Conservation (phyloP, 108 stramenopile genomes). For the Conticribra guillardii region DNA sequence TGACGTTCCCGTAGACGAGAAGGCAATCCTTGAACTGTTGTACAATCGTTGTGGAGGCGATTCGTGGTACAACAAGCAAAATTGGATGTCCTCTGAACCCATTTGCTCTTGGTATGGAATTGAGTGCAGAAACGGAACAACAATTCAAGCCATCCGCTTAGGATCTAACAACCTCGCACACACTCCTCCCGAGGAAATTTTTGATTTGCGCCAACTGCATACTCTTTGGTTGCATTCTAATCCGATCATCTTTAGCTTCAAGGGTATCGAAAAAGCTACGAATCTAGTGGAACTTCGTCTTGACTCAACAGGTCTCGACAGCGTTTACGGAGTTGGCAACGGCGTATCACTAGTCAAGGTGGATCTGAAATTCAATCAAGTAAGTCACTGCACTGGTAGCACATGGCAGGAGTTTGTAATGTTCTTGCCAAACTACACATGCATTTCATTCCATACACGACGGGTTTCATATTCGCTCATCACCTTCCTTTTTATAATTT, state of each 20-base stretch:
- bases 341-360: slow-evolving; percentile 65
- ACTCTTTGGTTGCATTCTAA: slow-evolving; percentile 85
- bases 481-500: too few relatives aligned
- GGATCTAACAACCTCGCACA: slow-evolving; percentile 80
- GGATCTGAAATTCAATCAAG: slow-evolving; percentile 79
- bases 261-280: slow-evolving; percentile 73
- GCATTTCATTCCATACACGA: neutral
- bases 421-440: neutral
- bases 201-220: slow-evolving; percentile 64
- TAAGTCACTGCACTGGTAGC: neutral
- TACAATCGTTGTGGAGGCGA: slow-evolving; percentile 66
- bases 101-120: slow-evolving; percentile 84
- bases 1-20: slow-evolving; percentile 52
- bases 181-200: slow-evolving; percentile 78
- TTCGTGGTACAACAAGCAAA: slow-evolving; percentile 56
- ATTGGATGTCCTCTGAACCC: slow-evolving; percentile 68
- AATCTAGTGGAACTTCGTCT: slow-evolving; percentile 71
- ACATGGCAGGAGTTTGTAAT: neutral
- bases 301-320: slow-evolving; percentile 75
- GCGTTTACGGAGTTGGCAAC: slow-evolving; percentile 65
- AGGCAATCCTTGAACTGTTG: slow-evolving; percentile 62
- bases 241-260: slow-evolving; percentile 74
- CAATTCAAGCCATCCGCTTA: slow-evolving; percentile 69
- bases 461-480: too few relatives aligned
- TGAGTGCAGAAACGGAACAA: slow-evolving; percentile 59